These are phyloP conservation scores for Saksenaea oblongispora DNA, from an alignment of 371 early-diverging fungal species.

Conservation along the genomic window DNA sequence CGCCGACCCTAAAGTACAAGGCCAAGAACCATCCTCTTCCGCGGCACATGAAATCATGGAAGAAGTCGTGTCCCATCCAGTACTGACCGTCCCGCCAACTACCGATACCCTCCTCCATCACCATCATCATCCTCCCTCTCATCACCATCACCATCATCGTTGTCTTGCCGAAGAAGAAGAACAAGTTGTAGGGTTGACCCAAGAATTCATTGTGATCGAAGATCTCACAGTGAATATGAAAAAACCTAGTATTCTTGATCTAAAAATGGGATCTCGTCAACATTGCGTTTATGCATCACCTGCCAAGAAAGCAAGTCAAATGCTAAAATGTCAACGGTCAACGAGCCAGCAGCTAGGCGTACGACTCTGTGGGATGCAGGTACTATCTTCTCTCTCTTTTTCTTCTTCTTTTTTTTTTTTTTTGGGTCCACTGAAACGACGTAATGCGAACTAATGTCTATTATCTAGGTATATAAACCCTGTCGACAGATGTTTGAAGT, in stretches of 20 bases:
- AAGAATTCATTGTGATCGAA: slow-evolving; percentile 87
- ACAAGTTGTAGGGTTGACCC: slow-evolving; percentile 9
- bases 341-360: slow-evolving; percentile 89
- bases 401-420: neutral
- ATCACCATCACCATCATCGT: neutral
- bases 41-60: slow-evolving; percentile 5
- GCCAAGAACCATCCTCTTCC: neutral
- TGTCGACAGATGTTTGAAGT: slow-evolving; percentile 63
- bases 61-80: slow-evolving; percentile 6
- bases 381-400: slow-evolving; percentile 23
- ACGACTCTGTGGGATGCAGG: slow-evolving; percentile 97
- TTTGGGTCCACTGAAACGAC: too few relatives aligned
- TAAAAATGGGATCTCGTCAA: slow-evolving; percentile 97
- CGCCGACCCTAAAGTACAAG: slow-evolving; percentile 41
- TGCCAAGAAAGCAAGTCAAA: slow-evolving; percentile 81
- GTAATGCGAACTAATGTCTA: too few relatives aligned
- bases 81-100: neutral
- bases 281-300: slow-evolving; percentile 84
- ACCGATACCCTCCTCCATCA: neutral
- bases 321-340: slow-evolving; percentile 81
- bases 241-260: slow-evolving; percentile 89
- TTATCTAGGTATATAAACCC: slow-evolving; percentile 72
- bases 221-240: slow-evolving; percentile 85
- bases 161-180: slow-evolving; percentile 10
- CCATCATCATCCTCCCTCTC: neutral